A percentile compares a stretch with the other conserved stretches of the same genome.
Evolutionary conservation across 129 eudicot species (phyloP).

Genomic region (sunflower (Helianthus annuus)): DNA sequence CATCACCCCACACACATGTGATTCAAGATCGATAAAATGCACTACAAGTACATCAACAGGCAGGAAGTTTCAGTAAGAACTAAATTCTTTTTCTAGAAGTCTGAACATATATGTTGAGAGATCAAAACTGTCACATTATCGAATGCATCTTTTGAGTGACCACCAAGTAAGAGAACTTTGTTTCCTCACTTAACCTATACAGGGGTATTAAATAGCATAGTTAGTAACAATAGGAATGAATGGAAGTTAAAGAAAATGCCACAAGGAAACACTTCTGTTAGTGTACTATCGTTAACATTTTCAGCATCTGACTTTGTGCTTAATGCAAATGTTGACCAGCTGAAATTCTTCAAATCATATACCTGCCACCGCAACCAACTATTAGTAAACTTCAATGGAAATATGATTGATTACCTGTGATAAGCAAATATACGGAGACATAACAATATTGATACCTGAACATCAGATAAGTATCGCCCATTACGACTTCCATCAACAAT

Average conservation of each 20-base stretch:
- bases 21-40: constrained; percentile 70
- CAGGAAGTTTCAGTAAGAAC: constrained; percentile 20
- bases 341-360: constrained; percentile 66
- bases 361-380: constrained; percentile 47
- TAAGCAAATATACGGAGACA: constrained; percentile 10
- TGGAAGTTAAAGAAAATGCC: background rate
- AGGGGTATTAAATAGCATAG: constrained; percentile 16
- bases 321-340: constrained; percentile 71
- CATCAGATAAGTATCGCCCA: constrained; percentile 84
- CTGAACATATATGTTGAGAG: constrained; percentile 19
- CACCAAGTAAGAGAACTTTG: constrained; percentile 65
- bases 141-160: constrained; percentile 59
- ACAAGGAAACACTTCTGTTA: constrained; percentile 41
- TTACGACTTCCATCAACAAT: constrained; percentile 93
- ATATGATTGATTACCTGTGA: constrained; percentile 10
- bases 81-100: constrained; percentile 23
- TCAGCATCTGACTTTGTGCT: constrained; percentile 34
- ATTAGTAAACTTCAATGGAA: constrained; percentile 15
- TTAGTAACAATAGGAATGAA: constrained; percentile 5
- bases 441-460: constrained; percentile 56
- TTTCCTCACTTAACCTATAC: constrained; percentile 74
- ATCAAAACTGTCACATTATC: constrained; percentile 69
- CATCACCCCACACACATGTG: constrained; percentile 60
- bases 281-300: constrained; percentile 31
- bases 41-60: constrained; percentile 47